These are phyloP conservation scores for Ceratobasidium sp. DNA, from an alignment of 1,284 basidiomycete genomes.

Conservation along the genomic window DNA sequence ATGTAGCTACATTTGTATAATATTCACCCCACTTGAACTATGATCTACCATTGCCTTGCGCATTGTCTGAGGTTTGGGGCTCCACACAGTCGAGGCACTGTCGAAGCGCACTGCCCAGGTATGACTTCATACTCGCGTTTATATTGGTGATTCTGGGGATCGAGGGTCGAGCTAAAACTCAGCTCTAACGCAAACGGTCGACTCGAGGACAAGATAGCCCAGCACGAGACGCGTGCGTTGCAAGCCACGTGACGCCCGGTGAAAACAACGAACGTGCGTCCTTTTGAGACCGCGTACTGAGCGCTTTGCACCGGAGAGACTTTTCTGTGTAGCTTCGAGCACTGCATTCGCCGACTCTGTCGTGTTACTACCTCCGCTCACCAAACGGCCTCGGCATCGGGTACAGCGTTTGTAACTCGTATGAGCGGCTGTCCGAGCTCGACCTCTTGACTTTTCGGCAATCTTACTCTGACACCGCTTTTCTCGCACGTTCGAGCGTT, in stretches of 20 bases:
- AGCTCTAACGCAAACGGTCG: neutral
- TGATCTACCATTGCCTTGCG: constrained; percentile 5
- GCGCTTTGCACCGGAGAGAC: neutral
- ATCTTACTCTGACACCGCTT: neutral
- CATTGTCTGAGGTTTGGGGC: neutral
- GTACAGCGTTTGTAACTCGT: constrained; percentile 18
- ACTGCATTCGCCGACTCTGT: neutral
- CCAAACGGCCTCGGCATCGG: constrained; percentile 1
- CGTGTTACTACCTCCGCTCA: neutral
- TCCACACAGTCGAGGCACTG: neutral
- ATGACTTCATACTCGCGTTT: neutral
- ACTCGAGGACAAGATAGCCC: constrained; percentile 12
- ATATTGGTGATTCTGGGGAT: neutral
- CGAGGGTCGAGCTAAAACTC: neutral
- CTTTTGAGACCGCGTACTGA: neutral
- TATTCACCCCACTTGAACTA: constrained; percentile 18
- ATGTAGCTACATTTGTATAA: constrained; percentile 35
- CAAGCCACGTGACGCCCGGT: constrained; percentile 12
- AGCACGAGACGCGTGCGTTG: neutral
- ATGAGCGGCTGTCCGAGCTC: constrained; percentile 18
- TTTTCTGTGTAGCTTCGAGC: constrained; percentile 8
- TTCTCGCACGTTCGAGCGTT: constrained; percentile 17
- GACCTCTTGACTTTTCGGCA: constrained; percentile 12
- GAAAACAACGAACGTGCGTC: constrained; percentile 25
- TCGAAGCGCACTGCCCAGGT: neutral